Conservation (phyloP, 495 filamentous ascomycete genomes). For the Articulospora tetracladia region DNA sequence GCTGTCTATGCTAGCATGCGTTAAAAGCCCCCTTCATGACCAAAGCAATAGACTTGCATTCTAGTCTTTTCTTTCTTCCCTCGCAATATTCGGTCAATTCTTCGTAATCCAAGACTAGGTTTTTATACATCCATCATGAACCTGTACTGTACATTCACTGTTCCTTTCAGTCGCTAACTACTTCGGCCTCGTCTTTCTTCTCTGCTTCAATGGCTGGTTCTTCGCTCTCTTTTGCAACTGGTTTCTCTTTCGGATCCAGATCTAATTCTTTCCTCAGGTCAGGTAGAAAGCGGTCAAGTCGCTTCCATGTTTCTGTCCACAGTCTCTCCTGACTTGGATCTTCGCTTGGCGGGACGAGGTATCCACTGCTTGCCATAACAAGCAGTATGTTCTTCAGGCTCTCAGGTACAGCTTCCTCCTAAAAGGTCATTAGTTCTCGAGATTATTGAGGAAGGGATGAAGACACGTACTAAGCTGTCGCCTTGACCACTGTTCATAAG, state of each 20-base stretch:
- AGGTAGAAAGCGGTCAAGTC: constrained; percentile 87
- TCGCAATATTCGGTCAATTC: background rate
- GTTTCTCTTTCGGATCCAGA: constrained; percentile 29
- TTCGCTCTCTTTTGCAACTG: constrained; percentile 3
- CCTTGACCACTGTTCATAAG: constrained; percentile 96
- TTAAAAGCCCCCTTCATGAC: background rate
- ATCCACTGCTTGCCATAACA: constrained; percentile 90
- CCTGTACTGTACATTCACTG: background rate
- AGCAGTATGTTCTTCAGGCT: constrained; percentile 94
- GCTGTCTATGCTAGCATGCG: background rate
- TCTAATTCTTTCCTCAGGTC: constrained; percentile 54
- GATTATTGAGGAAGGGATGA: background rate
- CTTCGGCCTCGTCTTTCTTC: background rate
- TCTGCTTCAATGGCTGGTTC: background rate
- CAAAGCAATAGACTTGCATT: background rate
- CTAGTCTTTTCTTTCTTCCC: background rate
- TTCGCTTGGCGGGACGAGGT: constrained; percentile 69
- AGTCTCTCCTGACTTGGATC: constrained; percentile 55
- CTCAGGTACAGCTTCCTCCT: constrained; percentile 95
- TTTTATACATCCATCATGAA: background rate
- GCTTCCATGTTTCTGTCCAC: constrained; percentile 81
- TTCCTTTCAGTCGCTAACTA: background rate
- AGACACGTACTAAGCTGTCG: constrained; percentile 70
- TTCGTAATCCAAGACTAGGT: background rate
- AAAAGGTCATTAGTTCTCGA: background rate